Conservation (phyloP, 2,329 filamentous ascomycete species). For the Chaetomiaceae sp. region DNA sequence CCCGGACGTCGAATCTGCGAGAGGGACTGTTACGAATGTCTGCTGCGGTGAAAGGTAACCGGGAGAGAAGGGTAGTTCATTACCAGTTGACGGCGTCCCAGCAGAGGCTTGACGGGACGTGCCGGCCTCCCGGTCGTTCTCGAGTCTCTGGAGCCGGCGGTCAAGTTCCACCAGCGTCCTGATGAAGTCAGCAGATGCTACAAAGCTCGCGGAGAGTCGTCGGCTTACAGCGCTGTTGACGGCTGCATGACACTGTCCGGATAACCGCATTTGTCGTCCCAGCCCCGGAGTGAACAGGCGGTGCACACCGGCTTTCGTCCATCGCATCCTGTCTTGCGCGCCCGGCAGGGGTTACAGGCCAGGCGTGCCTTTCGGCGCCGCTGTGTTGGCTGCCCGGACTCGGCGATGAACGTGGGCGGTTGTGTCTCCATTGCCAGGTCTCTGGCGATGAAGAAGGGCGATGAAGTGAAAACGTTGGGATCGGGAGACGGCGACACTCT, state of each 20-base stretch:
- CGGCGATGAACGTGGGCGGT: slow-evolving; percentile 11
- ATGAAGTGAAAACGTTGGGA: background rate
- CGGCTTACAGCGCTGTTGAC: slow-evolving; percentile 16
- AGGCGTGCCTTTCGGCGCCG: slow-evolving; percentile 19
- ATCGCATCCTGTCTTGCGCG: slow-evolving; percentile 25
- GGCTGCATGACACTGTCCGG: slow-evolving; percentile 18
- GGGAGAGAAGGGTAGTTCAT: background rate
- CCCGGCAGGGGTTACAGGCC: slow-evolving; percentile 22
- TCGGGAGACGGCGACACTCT: background rate
- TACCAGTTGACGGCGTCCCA: background rate
- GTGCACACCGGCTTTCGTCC: slow-evolving; percentile 19
- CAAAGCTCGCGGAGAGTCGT: background rate
- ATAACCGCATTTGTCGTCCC: slow-evolving; percentile 22
- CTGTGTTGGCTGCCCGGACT: slow-evolving; percentile 13
- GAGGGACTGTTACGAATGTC: background rate
- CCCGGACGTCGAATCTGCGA: background rate
- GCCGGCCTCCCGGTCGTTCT: slow-evolving; percentile 5
- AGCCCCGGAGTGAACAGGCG: slow-evolving; percentile 17
- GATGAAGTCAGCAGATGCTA: background rate
- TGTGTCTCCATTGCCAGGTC: slow-evolving; percentile 10
- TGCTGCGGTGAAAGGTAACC: too few species aligned
- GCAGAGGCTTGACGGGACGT: background rate
- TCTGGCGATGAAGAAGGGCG: background rate
- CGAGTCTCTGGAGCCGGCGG: slow-evolving; percentile 18
- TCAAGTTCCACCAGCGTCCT: slow-evolving; percentile 21